A percentile compares a stretch with the other conserved stretches of the same genome.
Evolutionary conservation across 306 rosid species (phyloP).

Genomic region (Crataegus laevigata): DNA sequence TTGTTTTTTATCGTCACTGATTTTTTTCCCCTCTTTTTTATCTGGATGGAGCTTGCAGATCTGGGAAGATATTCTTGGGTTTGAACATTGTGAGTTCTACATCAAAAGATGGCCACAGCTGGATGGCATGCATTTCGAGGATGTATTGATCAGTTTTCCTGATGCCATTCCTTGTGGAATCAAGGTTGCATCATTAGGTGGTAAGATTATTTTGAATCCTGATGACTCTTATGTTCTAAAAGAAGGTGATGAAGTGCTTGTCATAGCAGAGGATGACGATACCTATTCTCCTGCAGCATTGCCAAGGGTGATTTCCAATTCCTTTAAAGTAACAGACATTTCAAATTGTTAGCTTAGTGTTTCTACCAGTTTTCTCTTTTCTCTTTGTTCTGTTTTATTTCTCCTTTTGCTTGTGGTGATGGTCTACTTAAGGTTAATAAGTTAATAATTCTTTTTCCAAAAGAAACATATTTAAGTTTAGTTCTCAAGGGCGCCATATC

Average conservation of each 20-base stretch:
- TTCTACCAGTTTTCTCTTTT: conserved; percentile 5
- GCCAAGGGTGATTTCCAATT: conserved; percentile 65
- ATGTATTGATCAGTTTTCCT: conserved; percentile 70
- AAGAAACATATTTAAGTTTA: not conserved
- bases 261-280: conserved; percentile 90
- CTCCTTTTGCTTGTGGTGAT: conserved; percentile 12
- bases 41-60: conserved; percentile 48
- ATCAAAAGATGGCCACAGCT: conserved; percentile 85
- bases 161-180: conserved; percentile 93
- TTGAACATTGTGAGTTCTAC: conserved; percentile 91
- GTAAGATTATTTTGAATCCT: conserved; percentile 75
- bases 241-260: conserved; percentile 87
- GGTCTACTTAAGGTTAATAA: not conserved
- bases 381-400: not conserved
- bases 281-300: conserved; percentile 70
- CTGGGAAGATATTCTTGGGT: conserved; percentile 95
- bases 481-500: not conserved
- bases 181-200: conserved; percentile 69
- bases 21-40: not conserved
- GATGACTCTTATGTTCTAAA: conserved; percentile 75
- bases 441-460: not conserved
- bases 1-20: not conserved
- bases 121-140: conserved; percentile 75
- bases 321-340: conserved; percentile 12
- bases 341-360: not conserved